Base-by-base conservation (phyloP, 1,139 yeast genomes). In the Sugiyamaella sp. region DNA sequence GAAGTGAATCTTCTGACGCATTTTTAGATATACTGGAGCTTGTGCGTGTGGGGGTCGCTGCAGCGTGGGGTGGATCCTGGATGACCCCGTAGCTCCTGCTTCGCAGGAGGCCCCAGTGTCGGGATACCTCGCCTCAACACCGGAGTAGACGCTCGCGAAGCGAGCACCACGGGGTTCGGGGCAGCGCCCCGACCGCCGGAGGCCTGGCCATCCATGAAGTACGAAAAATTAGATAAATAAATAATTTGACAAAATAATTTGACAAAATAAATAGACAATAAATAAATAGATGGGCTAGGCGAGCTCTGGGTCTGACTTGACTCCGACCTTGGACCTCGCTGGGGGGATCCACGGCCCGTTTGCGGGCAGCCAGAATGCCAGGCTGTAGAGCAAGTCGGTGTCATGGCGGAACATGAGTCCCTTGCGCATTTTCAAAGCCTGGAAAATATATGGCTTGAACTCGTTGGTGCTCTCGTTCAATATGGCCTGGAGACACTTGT, bases 401-500 rank as follows among this genome's bases (percentile, higher is more conserved):
- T 46, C 50, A 3, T 39, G n/a, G 6, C 27, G 19, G 14, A 46
- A 46, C 20, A 17, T 38, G 9, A 38, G 21, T 2, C 50, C 50
- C 20, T 38, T 38, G 8, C 50, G 44, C 45, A 46, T 46, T 24
- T 21, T 38, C 8, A 46, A 10, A 8, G 50, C 50, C 14, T 46
- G 41, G 27, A 16, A 12, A 20, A 46, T 39, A 19, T 19, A 40
- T 27, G 50, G 44, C 14, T 39, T 46, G 42, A 38, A 37, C n/a
- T 38, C 35, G n/a, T 29, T 16, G 6, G 41, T 42, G 2, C 46
- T 27, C 17, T 41, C 38, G 1, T 16, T 33, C 21, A 35, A 25
- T 21, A 42, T 22, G 3, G 24, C 22, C 10, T 29, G 27, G 10
- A 51, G 51, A 41, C 51, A 51, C 19, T 25, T 41, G 25, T 51